Evolutionary conservation across 371 early-diverging fungal genomes (phyloP).

Genomic region (Mucor circinelloides): DNA sequence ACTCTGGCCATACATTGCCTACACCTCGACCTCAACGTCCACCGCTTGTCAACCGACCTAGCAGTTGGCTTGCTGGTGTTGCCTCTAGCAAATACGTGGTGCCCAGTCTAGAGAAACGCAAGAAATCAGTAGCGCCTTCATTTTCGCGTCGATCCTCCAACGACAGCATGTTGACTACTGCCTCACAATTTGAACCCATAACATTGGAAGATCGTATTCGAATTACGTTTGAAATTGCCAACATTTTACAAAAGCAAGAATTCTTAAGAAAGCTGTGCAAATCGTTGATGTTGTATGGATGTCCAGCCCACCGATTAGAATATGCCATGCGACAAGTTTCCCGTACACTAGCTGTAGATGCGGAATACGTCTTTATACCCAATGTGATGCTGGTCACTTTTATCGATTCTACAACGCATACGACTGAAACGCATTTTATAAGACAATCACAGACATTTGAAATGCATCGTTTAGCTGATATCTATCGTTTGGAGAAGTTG

Average conservation of each 20-base stretch:
- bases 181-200: conserved; percentile 51
- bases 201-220: conserved; percentile 58
- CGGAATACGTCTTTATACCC: conserved; percentile 69
- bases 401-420: conserved; percentile 70
- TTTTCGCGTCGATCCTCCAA: conserved; percentile 37
- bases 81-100: conserved; percentile 42
- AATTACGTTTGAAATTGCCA: conserved; percentile 62
- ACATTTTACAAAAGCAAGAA: conserved; percentile 62
- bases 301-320: conserved; percentile 66
- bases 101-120: conserved; percentile 43
- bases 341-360: conserved; percentile 63
- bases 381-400: conserved; percentile 76
- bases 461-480: conserved; percentile 65
- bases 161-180: conserved; percentile 52
- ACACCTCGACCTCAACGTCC: conserved; percentile 28
- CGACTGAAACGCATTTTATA: conserved; percentile 77
- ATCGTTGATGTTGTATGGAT: conserved; percentile 59
- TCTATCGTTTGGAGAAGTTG: conserved; percentile 60
- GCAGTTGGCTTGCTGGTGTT: conserved; percentile 44
- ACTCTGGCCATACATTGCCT: not conserved
- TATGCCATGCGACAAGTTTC: conserved; percentile 53
- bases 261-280: conserved; percentile 57
- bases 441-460: conserved; percentile 64
- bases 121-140: conserved; percentile 20
- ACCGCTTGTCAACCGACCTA: conserved; percentile 33